These are phyloP conservation scores for Salix dunnii DNA, from an alignment of 345 rosid species.

Conservation along the genomic window DNA sequence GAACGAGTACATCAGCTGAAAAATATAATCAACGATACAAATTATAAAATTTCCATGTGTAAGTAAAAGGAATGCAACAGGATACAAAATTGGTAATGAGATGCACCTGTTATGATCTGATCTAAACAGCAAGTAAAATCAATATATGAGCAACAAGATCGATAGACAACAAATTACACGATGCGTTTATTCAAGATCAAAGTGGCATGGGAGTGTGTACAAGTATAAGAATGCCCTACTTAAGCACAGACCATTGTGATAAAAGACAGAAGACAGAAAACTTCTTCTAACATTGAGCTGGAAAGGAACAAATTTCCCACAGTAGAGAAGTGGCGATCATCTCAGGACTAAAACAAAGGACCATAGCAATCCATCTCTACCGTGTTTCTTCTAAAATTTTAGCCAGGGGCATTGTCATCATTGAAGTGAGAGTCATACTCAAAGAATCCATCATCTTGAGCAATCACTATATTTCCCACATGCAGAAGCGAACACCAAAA, in stretches of 20 bases:
- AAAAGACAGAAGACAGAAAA: neutral
- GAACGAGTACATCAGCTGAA: conserved; percentile 84
- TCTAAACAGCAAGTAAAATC: neutral
- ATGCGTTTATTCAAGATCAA: neutral
- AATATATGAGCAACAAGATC: neutral
- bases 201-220: neutral
- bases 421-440: no score
- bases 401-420: neutral
- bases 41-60: neutral
- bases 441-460: neutral
- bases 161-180: neutral
- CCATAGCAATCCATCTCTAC: neutral
- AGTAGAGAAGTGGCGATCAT: neutral
- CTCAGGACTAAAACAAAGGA: neutral
- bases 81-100: neutral
- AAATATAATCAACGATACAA: conserved; percentile 8
- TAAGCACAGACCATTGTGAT: neutral
- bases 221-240: neutral
- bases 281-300: neutral
- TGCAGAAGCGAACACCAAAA: neutral
- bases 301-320: neutral
- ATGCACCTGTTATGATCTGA: neutral
- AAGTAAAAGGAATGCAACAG: neutral
- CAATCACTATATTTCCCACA: neutral
- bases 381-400: neutral